These are phyloP conservation scores for Cryptococcus maquisensis DNA, from an alignment of 1,284 basidiomycete species.

Conservation along the genomic window DNA sequence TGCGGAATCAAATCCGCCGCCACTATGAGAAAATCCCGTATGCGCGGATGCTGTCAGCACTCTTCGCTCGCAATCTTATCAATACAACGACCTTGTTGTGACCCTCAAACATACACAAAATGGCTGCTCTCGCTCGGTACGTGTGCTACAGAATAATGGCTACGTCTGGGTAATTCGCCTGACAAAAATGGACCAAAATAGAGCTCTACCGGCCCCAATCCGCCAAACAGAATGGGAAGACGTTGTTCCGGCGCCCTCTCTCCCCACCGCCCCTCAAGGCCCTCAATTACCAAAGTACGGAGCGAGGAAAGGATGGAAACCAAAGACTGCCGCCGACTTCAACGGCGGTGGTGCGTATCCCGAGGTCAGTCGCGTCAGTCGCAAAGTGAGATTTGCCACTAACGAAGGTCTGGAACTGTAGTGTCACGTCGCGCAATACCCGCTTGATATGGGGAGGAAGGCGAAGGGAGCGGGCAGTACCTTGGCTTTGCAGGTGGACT, in stretches of 20 bases:
- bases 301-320: conserved; percentile 80
- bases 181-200: conserved; percentile 2
- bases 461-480: conserved; percentile 83
- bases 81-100: neutral
- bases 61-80: neutral
- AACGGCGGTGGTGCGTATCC: conserved; percentile 93
- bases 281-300: conserved; percentile 59
- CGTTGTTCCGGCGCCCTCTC: conserved; percentile 7
- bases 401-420: conserved; percentile 9
- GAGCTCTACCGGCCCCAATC: conserved; percentile 41
- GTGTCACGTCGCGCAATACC: conserved; percentile 96
- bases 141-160: neutral
- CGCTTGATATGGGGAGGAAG: conserved; percentile 90
- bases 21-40: no score
- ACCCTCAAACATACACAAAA: neutral
- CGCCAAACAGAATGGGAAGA: conserved; percentile 38
- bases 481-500: conserved; percentile 91
- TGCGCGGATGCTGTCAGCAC: neutral
- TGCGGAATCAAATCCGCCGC: no score
- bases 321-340: conserved; percentile 74
- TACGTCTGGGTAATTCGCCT: neutral
- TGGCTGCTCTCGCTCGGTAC: neutral
- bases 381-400: conserved; percentile 3
- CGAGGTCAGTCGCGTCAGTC: conserved; percentile 52
- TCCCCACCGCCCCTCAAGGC: conserved; percentile 12